Evolutionary conservation across 257 asterid genomes (phyloP), one percentile per base, ranked within the genome.

Genomic region (Solanum microdontum): DNA sequence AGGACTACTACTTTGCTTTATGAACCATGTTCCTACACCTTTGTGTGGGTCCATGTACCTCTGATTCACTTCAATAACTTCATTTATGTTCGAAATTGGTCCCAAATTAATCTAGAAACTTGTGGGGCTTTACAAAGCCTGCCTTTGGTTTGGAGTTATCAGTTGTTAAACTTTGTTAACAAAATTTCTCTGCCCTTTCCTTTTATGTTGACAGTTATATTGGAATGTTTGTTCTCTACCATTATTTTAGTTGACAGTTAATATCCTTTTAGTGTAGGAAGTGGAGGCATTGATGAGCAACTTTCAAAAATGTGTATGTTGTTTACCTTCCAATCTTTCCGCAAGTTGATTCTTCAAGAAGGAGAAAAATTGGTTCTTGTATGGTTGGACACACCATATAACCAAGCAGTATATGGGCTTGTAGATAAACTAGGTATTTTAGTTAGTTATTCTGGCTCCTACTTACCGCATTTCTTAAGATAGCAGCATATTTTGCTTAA

Each of bases 361-460:
- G 99, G 99, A 88, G 98, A 97, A 92, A 97, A 97, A 92, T 87
- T 96, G 90, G 98, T 97, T 83, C 99, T 97, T 86, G 97, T 96
- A 62, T 96, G 98, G 99, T 92, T 96, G 88, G 99, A 96, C 90
- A 96, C 99, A 37, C 98, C 99, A 60, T 97, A 95, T 92, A 96
- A 97, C 91, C 99, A 96, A 94, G 99, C 99, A 86, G 98, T 94
- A 48, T 96, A 97, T 88, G 99, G 99, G 82, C 96, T 97, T 80
- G 99, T 97, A 48, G 99, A 97, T 89, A 97, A 96, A 91, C 93
- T 97, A 92, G 99, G 99, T 92, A 88, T 87, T 9, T 77, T 86
- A 39, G 73, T 86, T 69, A 33, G 30, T 45, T 83, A 64, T 36
- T 75, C 17, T 48, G 32, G 45, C 69, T 79, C 84, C 64, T 19